phyloP scores from a whole-genome alignment of 2,329 filamentous ascomycete genomes.

The Fonsecaea erecta region DNA sequence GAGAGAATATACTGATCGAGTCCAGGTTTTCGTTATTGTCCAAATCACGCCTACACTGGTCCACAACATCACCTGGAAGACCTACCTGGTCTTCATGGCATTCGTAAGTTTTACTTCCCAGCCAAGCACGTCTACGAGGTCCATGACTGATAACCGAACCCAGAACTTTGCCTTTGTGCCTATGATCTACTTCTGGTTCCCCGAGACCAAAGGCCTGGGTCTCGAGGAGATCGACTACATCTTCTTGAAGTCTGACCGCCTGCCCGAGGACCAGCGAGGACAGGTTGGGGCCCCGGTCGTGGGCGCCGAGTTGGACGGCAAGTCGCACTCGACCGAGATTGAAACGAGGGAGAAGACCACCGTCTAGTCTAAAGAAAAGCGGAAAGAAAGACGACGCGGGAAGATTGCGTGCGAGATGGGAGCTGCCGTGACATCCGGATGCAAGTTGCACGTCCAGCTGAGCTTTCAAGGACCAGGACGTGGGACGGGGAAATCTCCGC shows the following conservation, averaged over 20 bases:
- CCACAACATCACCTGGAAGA: slow-evolving; percentile 43
- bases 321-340: background rate
- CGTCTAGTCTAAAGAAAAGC: background rate
- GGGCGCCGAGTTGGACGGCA: background rate
- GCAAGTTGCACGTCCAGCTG: background rate
- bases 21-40: slow-evolving; percentile 47
- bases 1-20: slow-evolving; percentile 41
- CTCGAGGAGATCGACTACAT: slow-evolving; percentile 54
- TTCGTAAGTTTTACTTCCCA: slow-evolving; percentile 23
- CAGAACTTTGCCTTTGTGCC: slow-evolving; percentile 43
- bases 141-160: background rate
- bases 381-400: background rate
- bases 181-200: slow-evolving; percentile 55
- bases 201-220: slow-evolving; percentile 51
- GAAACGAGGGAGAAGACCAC: background rate
- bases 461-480: background rate
- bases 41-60: slow-evolving; percentile 46
- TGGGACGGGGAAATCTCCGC: background rate
- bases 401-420: background rate
- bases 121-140: background rate
- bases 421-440: background rate
- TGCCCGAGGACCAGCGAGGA: slow-evolving; percentile 8
- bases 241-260: slow-evolving; percentile 37
- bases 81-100: slow-evolving; percentile 46
- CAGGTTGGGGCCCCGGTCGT: slow-evolving; percentile 4